Evolutionary conservation across 768 basidiomycete genomes (phyloP).

Genomic region (Cytidiella melzeri): DNA sequence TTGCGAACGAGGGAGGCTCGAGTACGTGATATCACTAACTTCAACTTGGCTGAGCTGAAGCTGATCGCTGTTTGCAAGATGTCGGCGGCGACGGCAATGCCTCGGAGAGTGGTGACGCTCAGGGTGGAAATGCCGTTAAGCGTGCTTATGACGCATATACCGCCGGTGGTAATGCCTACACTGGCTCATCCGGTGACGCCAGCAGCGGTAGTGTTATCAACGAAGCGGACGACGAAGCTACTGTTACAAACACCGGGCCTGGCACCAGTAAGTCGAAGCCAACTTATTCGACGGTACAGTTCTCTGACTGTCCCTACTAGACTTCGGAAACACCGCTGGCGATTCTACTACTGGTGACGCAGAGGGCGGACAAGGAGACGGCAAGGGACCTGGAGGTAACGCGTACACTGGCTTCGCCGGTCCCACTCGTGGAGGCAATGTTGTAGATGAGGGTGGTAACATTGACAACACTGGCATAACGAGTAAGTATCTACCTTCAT

Average conservation of each 20-base stretch:
- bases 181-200: constrained; percentile 11
- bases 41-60: background rate
- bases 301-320: background rate
- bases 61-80: constrained; percentile 6
- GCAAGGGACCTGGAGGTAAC: constrained; percentile 15
- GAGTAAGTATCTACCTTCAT: constrained; percentile 7
- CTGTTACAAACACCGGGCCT: constrained; percentile 9
- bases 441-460: constrained; percentile 9
- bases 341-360: constrained; percentile 10
- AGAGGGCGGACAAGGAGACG: constrained; percentile 11
- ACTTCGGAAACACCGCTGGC: constrained; percentile 4
- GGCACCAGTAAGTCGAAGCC: constrained; percentile 4
- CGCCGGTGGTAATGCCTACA: constrained; percentile 13
- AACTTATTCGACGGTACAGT: background rate
- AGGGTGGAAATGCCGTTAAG: constrained; percentile 11
- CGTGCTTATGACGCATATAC: constrained; percentile 11
- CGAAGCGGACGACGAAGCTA: constrained; percentile 6
- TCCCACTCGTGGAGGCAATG: constrained; percentile 9
- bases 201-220: constrained; percentile 12
- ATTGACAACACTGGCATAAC: constrained; percentile 10
- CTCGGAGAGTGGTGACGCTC: constrained; percentile 10
- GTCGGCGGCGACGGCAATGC: constrained; percentile 9
- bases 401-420: constrained; percentile 11
- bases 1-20: constrained; percentile 5
- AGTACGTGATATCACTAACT: constrained; percentile 5